Base-by-base conservation (phyloP, 208 protist genomes). In the Acanthamoeba quina region DNA sequence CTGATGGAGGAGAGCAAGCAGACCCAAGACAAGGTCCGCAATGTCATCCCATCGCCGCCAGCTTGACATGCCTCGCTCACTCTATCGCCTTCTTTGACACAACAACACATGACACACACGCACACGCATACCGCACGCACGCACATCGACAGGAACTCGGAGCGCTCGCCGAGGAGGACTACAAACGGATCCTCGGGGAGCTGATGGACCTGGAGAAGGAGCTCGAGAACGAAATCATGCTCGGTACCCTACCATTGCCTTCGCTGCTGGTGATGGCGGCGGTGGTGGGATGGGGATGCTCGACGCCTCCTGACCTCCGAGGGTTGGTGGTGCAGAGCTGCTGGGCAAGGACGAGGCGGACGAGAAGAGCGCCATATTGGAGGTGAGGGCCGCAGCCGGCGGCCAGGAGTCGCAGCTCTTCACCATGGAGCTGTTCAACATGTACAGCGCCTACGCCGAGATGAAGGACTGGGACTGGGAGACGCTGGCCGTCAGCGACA, bases 371-470 rank as follows among this genome's bases (percentile, higher is more conserved):
- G 95, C 95, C 17, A 93, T 95, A 15, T 44, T 96, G 24, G 95
- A 95, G 72, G 70, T 95, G 44, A 41, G 86, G 15, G 94, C 95
- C 17, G 95, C 66, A 58, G 74, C 91, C 3, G 96, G 96, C 21
- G 96, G 96, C 26, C 68, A 94, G 34, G 96, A 97, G 82, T 95
- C 96, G 9, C 78, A 95, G 34, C 72, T 97, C 21, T 97, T 96
- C 58, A 70, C 94, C 9, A 62, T 86, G 74, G 96, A 97, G 5
- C 68, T 97, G 15, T 95, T 95, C 44, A 15, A 76, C 13, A 97
- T 97, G 97, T 97, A 97, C 83, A 13, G 76, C 31, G 9, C 0
- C 0, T 96, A 97, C 41, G 92, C 91, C 2, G 1, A 68, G 2
- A 41, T 29, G 17, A 96, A 93, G n/a, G 92, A 83, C 0, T 97